Conservation (phyloP, 73 alveolate species). For the Paramecium tetraurelia region DNA sequence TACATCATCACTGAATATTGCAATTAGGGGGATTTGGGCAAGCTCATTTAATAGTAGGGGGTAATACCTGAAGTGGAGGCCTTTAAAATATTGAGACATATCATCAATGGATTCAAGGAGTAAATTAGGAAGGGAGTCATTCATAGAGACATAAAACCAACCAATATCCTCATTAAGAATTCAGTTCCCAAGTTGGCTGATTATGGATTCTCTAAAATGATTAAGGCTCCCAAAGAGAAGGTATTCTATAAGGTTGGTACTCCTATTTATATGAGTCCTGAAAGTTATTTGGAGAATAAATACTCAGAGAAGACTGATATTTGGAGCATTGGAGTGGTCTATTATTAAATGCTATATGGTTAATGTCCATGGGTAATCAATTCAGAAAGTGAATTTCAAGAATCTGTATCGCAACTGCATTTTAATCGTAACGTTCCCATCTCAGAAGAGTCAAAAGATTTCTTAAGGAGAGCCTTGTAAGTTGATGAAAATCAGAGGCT, state of each 20-base stretch:
- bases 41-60: slow-evolving; percentile 27
- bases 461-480: background rate
- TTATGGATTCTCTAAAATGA: slow-evolving; percentile 57
- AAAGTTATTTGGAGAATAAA: background rate
- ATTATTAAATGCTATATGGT: slow-evolving; percentile 29
- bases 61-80: slow-evolving; percentile 47
- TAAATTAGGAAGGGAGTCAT: slow-evolving; percentile 49
- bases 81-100: slow-evolving; percentile 54
- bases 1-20: slow-evolving; percentile 60
- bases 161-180: slow-evolving; percentile 54
- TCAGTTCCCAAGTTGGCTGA: slow-evolving; percentile 59
- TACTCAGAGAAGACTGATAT: slow-evolving; percentile 35
- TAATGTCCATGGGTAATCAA: slow-evolving; percentile 50
- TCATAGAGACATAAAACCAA: slow-evolving; percentile 61
- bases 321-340: slow-evolving; percentile 24
- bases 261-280: slow-evolving; percentile 64
- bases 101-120: slow-evolving; percentile 58
- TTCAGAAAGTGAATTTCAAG: slow-evolving; percentile 24
- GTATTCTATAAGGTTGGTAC: slow-evolving; percentile 56
- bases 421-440: background rate
- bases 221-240: slow-evolving; percentile 49
- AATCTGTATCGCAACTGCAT: slow-evolving; percentile 8
- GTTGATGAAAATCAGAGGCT: slow-evolving; percentile 5
- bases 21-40: slow-evolving; percentile 58
- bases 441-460: slow-evolving; percentile 47